phyloP scores from a whole-genome alignment of 495 filamentous ascomycete genomes.

The Lophiotrema nucula region DNA sequence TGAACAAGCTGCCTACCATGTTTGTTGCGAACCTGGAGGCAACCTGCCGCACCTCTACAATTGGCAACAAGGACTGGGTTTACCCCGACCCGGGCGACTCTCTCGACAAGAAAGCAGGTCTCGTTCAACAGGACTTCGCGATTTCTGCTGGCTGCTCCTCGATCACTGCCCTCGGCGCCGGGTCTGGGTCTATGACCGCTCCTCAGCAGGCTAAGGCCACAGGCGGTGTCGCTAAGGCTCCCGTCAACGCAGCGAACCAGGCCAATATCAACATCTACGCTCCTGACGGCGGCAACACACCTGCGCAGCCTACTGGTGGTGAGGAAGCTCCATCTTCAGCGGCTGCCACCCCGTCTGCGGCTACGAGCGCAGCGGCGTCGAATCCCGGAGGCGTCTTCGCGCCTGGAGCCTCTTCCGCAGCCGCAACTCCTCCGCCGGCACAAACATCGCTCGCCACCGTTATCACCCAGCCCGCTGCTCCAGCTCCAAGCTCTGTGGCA shows the following conservation, averaged over 20 bases:
- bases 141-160: constrained; percentile 23
- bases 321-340: neutral
- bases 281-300: neutral
- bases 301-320: neutral
- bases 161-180: constrained; percentile 33
- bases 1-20: constrained; percentile 70
- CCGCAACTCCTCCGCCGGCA: neutral
- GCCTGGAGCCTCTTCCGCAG: constrained; percentile 30
- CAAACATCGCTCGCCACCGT: neutral
- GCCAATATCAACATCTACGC: too few species aligned
- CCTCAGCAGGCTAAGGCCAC: constrained; percentile 5
- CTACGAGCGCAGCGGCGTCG: neutral
- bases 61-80: constrained; percentile 45
- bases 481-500: neutral
- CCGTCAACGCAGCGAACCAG: too few species aligned
- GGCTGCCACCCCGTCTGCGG: neutral
- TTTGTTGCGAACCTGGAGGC: constrained; percentile 70
- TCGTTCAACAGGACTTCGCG: neutral
- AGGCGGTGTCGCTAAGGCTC: too few species aligned
- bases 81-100: constrained; percentile 60
- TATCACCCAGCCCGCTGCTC: constrained; percentile 3
- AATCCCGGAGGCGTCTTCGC: constrained; percentile 28
- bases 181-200: constrained; percentile 25
- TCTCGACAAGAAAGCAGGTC: constrained; percentile 39
- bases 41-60: constrained; percentile 52